Conservation (phyloP, 1,284 basidiomycete species). For the Malassezia yamatoensis region DNA sequence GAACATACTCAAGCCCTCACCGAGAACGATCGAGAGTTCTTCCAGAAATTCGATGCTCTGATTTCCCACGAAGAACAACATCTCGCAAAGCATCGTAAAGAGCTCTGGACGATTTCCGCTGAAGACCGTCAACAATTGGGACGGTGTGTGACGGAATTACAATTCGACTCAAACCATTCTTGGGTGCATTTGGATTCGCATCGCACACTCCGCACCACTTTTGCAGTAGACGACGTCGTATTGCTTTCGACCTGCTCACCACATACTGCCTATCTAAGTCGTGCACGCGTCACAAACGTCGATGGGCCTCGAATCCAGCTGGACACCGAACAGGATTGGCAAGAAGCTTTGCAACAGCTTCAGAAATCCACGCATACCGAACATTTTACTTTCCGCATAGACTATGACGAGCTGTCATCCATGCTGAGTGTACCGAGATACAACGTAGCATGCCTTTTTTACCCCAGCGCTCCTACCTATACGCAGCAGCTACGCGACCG, state of each 20-base stretch:
- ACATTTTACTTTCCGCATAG: conserved; percentile 65
- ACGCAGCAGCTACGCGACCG: conserved; percentile 49
- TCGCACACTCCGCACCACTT: conserved; percentile 49
- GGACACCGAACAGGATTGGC: conserved; percentile 71
- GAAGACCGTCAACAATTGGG: conserved; percentile 61
- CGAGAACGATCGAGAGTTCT: conserved; percentile 62
- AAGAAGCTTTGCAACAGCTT: conserved; percentile 21
- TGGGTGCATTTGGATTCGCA: too few relatives aligned
- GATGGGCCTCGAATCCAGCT: conserved; percentile 60
- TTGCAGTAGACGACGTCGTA: conserved; percentile 69
- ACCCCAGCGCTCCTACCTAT: conserved; percentile 50
- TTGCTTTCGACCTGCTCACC: conserved; percentile 61
- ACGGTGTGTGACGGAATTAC: conserved; percentile 49
- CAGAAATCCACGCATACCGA: conserved; percentile 11
- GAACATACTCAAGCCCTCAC: conserved; percentile 73
- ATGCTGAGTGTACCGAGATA: conserved; percentile 79
- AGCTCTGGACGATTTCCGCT: conserved; percentile 85
- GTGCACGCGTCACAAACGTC: conserved; percentile 7
- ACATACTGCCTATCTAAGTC: background rate
- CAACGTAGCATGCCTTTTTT: conserved; percentile 81
- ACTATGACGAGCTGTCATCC: conserved; percentile 79
- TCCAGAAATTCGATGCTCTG: conserved; percentile 78
- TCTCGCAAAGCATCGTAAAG: conserved; percentile 67
- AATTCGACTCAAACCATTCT: conserved; percentile 47
- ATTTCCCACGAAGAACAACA: conserved; percentile 83